Evolutionary conservation across 202 grass and related monocot species (phyloP).

Genomic region (Zizania palustris): DNA sequence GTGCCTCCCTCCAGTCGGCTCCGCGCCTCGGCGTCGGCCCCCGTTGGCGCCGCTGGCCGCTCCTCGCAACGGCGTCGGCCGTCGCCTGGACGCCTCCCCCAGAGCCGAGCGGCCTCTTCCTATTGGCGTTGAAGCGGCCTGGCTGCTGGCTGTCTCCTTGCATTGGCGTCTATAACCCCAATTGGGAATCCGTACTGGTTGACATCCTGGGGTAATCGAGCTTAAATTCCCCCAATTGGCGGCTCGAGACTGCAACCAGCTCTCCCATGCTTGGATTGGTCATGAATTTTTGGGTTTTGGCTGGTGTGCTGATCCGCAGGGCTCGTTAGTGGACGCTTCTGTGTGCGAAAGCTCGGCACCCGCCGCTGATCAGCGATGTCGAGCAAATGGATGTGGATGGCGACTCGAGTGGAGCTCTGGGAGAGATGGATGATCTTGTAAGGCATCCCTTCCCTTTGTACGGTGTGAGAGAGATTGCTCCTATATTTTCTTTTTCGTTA

Average conservation of each 20-base stretch:
- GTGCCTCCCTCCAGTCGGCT: background rate
- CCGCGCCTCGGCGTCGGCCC: background rate
- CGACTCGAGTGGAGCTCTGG: constrained; percentile 27
- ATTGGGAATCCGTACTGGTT: background rate
- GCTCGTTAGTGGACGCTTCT: background rate
- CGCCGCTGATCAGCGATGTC: constrained; percentile 12
- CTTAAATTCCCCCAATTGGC: constrained; percentile 23
- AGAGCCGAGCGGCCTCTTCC: background rate
- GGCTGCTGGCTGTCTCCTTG: background rate
- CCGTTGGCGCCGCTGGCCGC: background rate
- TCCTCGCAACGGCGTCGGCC: too few relatives aligned
- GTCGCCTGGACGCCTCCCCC: background rate
- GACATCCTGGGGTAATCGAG: constrained; percentile 2
- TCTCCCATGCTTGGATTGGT: constrained; percentile 11
- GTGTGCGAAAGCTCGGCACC: background rate
- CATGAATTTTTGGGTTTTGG: background rate
- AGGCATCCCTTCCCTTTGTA: constrained; percentile 3
- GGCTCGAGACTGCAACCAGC: background rate
- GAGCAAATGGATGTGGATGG: constrained; percentile 42
- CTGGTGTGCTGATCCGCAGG: background rate
- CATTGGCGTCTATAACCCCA: background rate
- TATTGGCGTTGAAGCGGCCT: too few relatives aligned
- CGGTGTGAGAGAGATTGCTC: background rate
- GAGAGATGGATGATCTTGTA: constrained; percentile 38
- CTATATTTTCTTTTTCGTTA: constrained; percentile 5